Evolutionary conservation across 768 basidiomycete genomes (phyloP), one percentile per base, ranked within the genome.

Genomic region (Agrocybe pediades): DNA sequence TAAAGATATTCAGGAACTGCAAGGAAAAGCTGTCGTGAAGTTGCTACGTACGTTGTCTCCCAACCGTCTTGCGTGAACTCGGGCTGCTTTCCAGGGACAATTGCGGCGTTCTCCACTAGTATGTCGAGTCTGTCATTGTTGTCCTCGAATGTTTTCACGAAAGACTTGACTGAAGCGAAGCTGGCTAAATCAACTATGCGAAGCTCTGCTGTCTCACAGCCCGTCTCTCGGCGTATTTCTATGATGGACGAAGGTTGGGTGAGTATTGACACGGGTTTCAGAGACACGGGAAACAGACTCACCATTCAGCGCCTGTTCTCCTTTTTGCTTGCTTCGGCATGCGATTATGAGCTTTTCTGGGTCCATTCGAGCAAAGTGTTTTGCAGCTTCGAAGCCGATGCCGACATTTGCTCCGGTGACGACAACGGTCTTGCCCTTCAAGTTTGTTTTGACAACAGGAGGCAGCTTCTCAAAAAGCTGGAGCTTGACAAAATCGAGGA

Each of bases 351-450:
- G 61, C 39, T 63, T 66, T 1, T 44, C 69, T 16, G 78, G 68
- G 33, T 72, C 71, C 79, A 80, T 78, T 1, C 54, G 30, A 0
- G 77, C 78, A 30, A 81, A 76, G 53, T 80, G 75, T 50, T 74
- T 77, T 2, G 74, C 65, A 1, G 77, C 71, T 56, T 81, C 78
- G 30, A 78, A 72, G 1, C 81, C 81, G 7, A 82, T 56, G 2
- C 81, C 85, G 20, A 68, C 69, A 56, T 85, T 85, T 3, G 82
- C 79, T 6, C 74, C 75, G 19, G 73, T 70, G 24, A 85, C 72
- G 20, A 84, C 47, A 19, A 83, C 70, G 6, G 76, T 78, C 60
- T 79, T 80, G 9, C 74, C 76, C 11, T 58, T 59, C 15, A 82
- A 64, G 55, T 78, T 71, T 0, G 62, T 66, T 6, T 59, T 51